A percentile compares a stretch with the other conserved stretches of the same genome.
These are phyloP conservation scores for Geotrichum restrictum DNA, from an alignment of 1,139 yeast species.

Conservation along the genomic window DNA sequence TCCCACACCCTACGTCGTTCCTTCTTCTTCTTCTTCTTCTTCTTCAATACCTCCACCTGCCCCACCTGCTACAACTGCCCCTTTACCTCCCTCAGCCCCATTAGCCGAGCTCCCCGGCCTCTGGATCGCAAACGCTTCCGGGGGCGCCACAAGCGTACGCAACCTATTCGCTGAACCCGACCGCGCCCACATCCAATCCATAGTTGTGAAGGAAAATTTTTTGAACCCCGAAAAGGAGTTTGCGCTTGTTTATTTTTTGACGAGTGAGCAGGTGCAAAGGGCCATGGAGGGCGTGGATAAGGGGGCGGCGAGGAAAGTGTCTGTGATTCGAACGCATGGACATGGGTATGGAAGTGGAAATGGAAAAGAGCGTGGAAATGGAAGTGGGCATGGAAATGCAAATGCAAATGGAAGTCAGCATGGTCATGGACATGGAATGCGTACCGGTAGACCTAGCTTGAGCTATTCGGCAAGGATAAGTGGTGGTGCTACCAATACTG, in stretches of 20 bases:
- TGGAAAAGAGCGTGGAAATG: no score
- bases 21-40: slow-evolving; percentile 7
- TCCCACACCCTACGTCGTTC: background rate
- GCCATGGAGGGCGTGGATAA: slow-evolving; percentile 39
- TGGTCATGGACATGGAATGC: no score
- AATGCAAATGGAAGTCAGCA: no score
- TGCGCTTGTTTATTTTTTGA: slow-evolving; percentile 40
- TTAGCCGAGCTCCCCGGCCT: slow-evolving; percentile 34
- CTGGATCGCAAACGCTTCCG: slow-evolving; percentile 41
- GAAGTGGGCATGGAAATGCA: no score
- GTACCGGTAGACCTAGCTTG: no score
- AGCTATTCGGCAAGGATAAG: no score
- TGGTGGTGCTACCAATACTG: no score
- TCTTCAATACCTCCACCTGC: background rate
- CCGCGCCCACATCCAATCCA: slow-evolving; percentile 34
- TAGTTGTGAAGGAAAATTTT: slow-evolving; percentile 32
- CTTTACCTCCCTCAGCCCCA: slow-evolving; percentile 2
- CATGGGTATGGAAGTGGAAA: background rate
- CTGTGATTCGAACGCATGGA: slow-evolving; percentile 15
- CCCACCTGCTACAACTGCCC: background rate
- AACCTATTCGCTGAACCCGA: slow-evolving; percentile 38
- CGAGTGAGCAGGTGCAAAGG: slow-evolving; percentile 36
- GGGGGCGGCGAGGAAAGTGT: slow-evolving; percentile 23
- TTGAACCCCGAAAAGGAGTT: slow-evolving; percentile 33
- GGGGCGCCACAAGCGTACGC: slow-evolving; percentile 35